Percentiles rank a stretch among this genome's conserved stretches.
Evolutionary conservation across 2,329 filamentous ascomycete species (phyloP).

Genomic region (Beauveria sp.): DNA sequence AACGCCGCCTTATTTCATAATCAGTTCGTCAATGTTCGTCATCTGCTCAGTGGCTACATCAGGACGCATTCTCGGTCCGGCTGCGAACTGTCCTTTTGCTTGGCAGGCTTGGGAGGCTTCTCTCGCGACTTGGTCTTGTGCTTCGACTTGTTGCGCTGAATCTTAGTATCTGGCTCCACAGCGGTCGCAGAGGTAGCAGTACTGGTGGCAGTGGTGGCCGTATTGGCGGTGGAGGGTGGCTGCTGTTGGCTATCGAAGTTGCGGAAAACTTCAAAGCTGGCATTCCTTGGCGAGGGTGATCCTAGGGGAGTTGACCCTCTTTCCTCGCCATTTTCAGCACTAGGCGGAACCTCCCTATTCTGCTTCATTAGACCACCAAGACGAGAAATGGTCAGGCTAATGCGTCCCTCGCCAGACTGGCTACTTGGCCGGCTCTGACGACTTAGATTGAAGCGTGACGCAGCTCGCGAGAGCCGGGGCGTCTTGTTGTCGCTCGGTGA

Average conservation of each 20-base stretch:
- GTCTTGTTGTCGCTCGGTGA: slow-evolving; percentile 46
- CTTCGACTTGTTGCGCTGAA: slow-evolving; percentile 22
- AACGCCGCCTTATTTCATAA: background rate
- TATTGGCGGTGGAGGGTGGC: background rate
- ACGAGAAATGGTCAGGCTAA: slow-evolving; percentile 51
- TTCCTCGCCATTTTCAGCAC: background rate
- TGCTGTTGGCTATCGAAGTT: slow-evolving; percentile 19
- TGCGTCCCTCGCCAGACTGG: slow-evolving; percentile 49
- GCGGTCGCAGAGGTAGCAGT: background rate
- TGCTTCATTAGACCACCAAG: slow-evolving; percentile 42
- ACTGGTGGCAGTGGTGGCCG: background rate
- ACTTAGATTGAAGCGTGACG: slow-evolving; percentile 43
- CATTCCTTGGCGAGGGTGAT: slow-evolving; percentile 19
- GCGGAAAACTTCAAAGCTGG: slow-evolving; percentile 23
- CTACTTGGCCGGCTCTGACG: slow-evolving; percentile 48
- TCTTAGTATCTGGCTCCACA: slow-evolving; percentile 16
- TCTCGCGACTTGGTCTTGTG: slow-evolving; percentile 32
- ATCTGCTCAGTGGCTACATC: slow-evolving; percentile 29
- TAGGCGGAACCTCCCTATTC: slow-evolving; percentile 38
- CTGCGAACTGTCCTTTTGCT: slow-evolving; percentile 20
- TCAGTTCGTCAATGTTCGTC: background rate
- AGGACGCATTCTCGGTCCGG: slow-evolving; percentile 41
- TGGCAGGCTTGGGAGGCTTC: slow-evolving; percentile 27
- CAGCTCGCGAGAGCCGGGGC: slow-evolving; percentile 49
- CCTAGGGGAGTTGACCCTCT: slow-evolving; percentile 7